Conservation (phyloP, 331 rosid species). For the Telfairia occidentalis region DNA sequence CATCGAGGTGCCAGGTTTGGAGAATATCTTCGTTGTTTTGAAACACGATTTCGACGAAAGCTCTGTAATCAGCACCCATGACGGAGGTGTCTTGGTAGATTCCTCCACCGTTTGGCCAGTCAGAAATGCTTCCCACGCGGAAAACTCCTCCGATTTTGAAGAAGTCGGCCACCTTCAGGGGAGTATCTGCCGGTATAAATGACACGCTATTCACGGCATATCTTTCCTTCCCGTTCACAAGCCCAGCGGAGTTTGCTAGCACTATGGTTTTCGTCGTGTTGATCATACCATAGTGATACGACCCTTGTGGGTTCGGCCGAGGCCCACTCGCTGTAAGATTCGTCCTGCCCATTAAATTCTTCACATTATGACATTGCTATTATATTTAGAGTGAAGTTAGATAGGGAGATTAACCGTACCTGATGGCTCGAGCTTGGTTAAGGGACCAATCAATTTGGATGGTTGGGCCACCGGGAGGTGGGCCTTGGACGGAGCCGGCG, state of each 20-base stretch:
- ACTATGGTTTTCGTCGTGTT: conserved; percentile 13
- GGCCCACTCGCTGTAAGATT: conserved; percentile 21
- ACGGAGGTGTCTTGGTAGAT: conserved; percentile 17
- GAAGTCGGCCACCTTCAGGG: conserved; percentile 15
- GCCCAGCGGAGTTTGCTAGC: conserved; percentile 8
- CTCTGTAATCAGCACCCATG: conserved; percentile 17
- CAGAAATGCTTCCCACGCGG: conserved; percentile 17
- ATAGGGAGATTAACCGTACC: not conserved
- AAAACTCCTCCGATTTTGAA: conserved; percentile 17
- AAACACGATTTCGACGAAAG: conserved; percentile 13
- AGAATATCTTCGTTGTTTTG: conserved; percentile 12
- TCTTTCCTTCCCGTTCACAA: conserved; percentile 13
- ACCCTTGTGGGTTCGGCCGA: conserved; percentile 18
- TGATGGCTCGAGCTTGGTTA: conserved; percentile 18
- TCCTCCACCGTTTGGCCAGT: conserved; percentile 12
- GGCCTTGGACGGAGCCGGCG: conserved; percentile 17
- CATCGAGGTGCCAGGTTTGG: conserved; percentile 19
- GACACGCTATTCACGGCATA: conserved; percentile 18
- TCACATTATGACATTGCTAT: not conserved
- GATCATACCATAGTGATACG: conserved; percentile 12
- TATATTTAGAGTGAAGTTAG: not conserved
- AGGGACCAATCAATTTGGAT: conserved; percentile 19
- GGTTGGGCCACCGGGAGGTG: conserved; percentile 18
- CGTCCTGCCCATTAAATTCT: conserved; percentile 1
- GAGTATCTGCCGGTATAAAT: conserved; percentile 13